These are phyloP conservation scores for Apiosordaria backusii DNA, from an alignment of 495 filamentous ascomycete species.

Conservation along the genomic window DNA sequence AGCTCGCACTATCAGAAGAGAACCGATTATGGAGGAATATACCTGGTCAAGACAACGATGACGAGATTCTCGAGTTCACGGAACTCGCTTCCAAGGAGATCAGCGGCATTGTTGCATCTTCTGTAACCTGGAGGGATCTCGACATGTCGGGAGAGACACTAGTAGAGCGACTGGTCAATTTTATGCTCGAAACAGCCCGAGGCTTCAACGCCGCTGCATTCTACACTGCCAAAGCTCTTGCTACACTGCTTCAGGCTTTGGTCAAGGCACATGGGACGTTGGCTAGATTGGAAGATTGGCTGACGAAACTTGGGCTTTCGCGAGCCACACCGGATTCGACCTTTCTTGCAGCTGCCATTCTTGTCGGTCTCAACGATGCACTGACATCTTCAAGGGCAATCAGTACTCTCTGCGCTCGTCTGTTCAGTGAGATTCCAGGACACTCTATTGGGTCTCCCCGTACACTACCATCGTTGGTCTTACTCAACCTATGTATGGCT, in stretches of 20 bases:
- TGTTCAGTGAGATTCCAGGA: constrained; percentile 53
- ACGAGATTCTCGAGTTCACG: constrained; percentile 60
- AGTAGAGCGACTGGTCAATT: constrained; percentile 35
- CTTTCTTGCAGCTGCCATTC: constrained; percentile 48
- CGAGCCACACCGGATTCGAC: constrained; percentile 41
- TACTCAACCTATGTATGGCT: constrained; percentile 43
- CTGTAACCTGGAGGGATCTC: constrained; percentile 32
- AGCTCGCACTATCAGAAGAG: constrained; percentile 36
- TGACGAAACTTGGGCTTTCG: constrained; percentile 36
- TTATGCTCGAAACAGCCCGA: constrained; percentile 34
- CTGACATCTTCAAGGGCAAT: constrained; percentile 42
- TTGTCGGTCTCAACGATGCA: constrained; percentile 51
- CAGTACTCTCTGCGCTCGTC: constrained; percentile 49
- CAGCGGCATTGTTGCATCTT: constrained; percentile 40
- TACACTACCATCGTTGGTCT: constrained; percentile 38
- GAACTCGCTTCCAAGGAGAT: constrained; percentile 55
- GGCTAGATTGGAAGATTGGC: constrained; percentile 41
- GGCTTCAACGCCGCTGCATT: constrained; percentile 37
- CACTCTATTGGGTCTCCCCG: constrained; percentile 34
- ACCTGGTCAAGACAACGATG: constrained; percentile 45
- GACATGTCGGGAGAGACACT: constrained; percentile 26
- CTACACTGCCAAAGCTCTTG: constrained; percentile 49
- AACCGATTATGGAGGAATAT: constrained; percentile 36
- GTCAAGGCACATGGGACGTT: constrained; percentile 38
- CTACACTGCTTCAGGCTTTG: constrained; percentile 39